Evolutionary conservation across 768 basidiomycete genomes (phyloP), one percentile per base, ranked within the genome.

Genomic region (Lactarius trivialis): DNA sequence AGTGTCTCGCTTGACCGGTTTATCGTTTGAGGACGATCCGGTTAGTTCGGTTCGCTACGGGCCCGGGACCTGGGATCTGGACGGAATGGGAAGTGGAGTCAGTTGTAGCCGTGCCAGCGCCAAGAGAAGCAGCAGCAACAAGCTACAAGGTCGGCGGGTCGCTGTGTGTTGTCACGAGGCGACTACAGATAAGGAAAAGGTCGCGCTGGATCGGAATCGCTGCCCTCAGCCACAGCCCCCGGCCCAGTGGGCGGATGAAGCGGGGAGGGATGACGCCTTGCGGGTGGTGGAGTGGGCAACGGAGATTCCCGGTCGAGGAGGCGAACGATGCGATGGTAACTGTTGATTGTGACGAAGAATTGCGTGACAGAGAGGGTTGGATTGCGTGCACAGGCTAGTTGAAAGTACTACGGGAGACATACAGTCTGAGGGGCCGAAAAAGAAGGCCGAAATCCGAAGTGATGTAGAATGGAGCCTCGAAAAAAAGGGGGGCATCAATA

Each of bases 101-200:
- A 19, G 21, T 12, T 24, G 26, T 36, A 36, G 26, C 36, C 32
- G 15, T 28, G 7, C 49, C 28, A 60, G 63, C 63, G 63, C 63
- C 63, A 45, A 60, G 32, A 55, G 37, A 43, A 43, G 54, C 37
- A 50, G 28, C 58, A 60, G 49, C 39, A 50, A 55, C 58, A 60
- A 64, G 39, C 58, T 64, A 60, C 63, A 64, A 64, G 45, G 58
- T 58, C 28, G 26, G 43, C 45, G 34, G 45, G 34, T 48, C 45
- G 45, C 45, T 11, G 30, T 12, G 45, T 24, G 4, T 15, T 48
- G 45, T 48, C 45, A 48, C 45, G 45, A 24, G 45, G 45, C 1
- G 32, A 8, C 36, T 11, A 24, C 28, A 5, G 11, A 12, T 53
- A 58, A 24, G 30, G 43, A 33, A 6, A 45, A 24, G 45, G 4